Percentiles rank a stretch among this genome's conserved stretches.
Conservation (phyloP, 2,329 filamentous ascomycete genomes). For the Kalaharituber pfeilii region DNA sequence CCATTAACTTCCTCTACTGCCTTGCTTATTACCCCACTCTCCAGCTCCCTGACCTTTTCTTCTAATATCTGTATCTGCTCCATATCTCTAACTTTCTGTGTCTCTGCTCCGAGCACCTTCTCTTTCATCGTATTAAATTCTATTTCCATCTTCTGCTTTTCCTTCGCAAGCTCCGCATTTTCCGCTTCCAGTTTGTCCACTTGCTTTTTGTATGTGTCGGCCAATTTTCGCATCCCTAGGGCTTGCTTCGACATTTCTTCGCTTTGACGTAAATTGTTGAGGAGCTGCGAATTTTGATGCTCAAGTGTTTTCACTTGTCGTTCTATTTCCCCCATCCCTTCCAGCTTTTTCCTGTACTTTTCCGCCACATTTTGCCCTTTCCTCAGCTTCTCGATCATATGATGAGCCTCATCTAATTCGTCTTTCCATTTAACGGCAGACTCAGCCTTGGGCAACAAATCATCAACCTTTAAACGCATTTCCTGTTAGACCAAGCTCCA, state of each 20-base stretch:
- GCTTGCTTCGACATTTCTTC: slow-evolving; percentile 21
- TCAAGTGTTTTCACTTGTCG: slow-evolving; percentile 20
- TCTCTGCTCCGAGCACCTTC: slow-evolving; percentile 20
- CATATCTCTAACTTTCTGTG: slow-evolving; percentile 22
- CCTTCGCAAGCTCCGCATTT: slow-evolving; percentile 18
- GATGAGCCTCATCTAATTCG: slow-evolving; percentile 22
- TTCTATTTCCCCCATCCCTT: slow-evolving; percentile 23
- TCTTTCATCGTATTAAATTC: slow-evolving; percentile 21
- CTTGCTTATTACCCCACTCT: slow-evolving; percentile 22
- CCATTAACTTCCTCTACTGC: slow-evolving; percentile 19
- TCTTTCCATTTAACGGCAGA: slow-evolving; percentile 22
- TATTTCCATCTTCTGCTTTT: slow-evolving; percentile 19
- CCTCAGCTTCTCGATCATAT: slow-evolving; percentile 23
- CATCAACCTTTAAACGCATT: slow-evolving; percentile 13
- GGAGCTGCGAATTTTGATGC: slow-evolving; percentile 18
- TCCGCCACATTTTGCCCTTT: slow-evolving; percentile 23
- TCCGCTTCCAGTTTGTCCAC: slow-evolving; percentile 21
- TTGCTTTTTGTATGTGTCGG: slow-evolving; percentile 23
- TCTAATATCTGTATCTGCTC: slow-evolving; percentile 23
- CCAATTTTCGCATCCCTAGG: slow-evolving; percentile 21
- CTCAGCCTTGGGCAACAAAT: slow-evolving; percentile 20
- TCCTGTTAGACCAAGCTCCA: neutral
- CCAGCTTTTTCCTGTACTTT: slow-evolving; percentile 23
- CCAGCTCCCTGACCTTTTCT: slow-evolving; percentile 22
- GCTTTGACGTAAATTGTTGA: slow-evolving; percentile 15